Base-by-base conservation (phyloP, 768 basidiomycete genomes). In the Russula vinacea region DNA sequence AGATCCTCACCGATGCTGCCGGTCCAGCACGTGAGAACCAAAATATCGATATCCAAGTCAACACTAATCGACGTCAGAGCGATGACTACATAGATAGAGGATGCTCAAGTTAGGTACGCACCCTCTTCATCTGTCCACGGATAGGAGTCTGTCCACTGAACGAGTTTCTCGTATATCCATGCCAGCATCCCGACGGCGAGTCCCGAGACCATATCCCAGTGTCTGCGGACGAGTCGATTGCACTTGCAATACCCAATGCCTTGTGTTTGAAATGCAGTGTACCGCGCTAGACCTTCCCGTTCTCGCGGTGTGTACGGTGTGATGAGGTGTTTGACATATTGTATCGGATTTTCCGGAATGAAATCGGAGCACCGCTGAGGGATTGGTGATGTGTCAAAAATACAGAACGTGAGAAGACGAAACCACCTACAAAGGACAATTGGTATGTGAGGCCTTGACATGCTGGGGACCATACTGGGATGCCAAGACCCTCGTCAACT, bases 61-160 rank as follows among this genome's bases (percentile, higher is more conserved):
- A 60, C 1, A 77, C 76, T 76, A 60, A 22, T 11, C 19, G 5
- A 5, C 24, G 29, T 50, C 29, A 62, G n/a, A 19, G 4, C 5
- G 22, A 5, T 5, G 19, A 13, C 39, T 14, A 19, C 5, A 29
- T 8, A 33, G 45, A 13, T 29, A 29, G 14, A n/a, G 22, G 8
- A 57, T 14, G 17, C 29, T 39, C 13, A 42, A 33, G 42, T 42
- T 16, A 47, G 16, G 0, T 47, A 13, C 11, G n/a, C 26, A 80
- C 85, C 76, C 73, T 85, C 82, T 35, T 86, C 84, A 53, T 83
- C 82, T 13, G 76, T 75, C 84, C 84, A 86, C 0, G 77, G 77
- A 70, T 86, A 85, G 1, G 70, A 65, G 67, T 85, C 84, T 0
- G 75, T 66, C 76, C 73, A 74, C 1, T 22, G 42, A 2, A 73